These are phyloP conservation scores for Trifolium pratense DNA, from an alignment of 306 rosid genomes.

Conservation along the genomic window DNA sequence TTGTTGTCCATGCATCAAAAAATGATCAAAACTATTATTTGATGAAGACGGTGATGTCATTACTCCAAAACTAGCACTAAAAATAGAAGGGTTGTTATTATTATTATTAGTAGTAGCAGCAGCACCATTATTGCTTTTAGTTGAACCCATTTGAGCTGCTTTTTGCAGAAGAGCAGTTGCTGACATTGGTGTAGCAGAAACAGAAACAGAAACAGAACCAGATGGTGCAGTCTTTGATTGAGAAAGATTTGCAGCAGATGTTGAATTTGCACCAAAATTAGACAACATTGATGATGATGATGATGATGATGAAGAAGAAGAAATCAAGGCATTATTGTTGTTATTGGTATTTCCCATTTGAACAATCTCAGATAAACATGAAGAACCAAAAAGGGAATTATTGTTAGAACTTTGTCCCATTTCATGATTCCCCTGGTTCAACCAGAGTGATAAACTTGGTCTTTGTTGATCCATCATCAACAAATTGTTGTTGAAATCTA, in stretches of 20 bases:
- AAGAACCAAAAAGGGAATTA: slow-evolving; percentile 40
- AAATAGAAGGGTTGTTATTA: slow-evolving; percentile 50
- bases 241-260: slow-evolving; percentile 53
- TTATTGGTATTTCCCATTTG: slow-evolving; percentile 50
- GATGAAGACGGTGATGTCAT: slow-evolving; percentile 56
- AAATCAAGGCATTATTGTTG: slow-evolving; percentile 46
- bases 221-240: slow-evolving; percentile 45
- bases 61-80: slow-evolving; percentile 57
- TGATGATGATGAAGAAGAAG: slow-evolving; percentile 42
- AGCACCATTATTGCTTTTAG: slow-evolving; percentile 35
- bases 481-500: slow-evolving; percentile 36
- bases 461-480: slow-evolving; percentile 44
- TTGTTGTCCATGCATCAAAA: slow-evolving; percentile 49
- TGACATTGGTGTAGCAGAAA: slow-evolving; percentile 60
- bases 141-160: slow-evolving; percentile 78
- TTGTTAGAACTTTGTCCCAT: slow-evolving; percentile 46
- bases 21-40: slow-evolving; percentile 45
- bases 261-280: slow-evolving; percentile 54
- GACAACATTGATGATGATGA: slow-evolving; percentile 48
- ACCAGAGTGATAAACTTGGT: slow-evolving; percentile 78
- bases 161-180: slow-evolving; percentile 70
- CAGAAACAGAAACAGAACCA: slow-evolving; percentile 6
- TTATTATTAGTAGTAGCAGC: not conserved
- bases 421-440: slow-evolving; percentile 62
- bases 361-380: slow-evolving; percentile 57